A percentile compares a stretch with the other conserved stretches of the same genome.
Evolutionary conservation across 2,329 filamentous ascomycete genomes (phyloP).

Genomic region (Penicillium sp.): DNA sequence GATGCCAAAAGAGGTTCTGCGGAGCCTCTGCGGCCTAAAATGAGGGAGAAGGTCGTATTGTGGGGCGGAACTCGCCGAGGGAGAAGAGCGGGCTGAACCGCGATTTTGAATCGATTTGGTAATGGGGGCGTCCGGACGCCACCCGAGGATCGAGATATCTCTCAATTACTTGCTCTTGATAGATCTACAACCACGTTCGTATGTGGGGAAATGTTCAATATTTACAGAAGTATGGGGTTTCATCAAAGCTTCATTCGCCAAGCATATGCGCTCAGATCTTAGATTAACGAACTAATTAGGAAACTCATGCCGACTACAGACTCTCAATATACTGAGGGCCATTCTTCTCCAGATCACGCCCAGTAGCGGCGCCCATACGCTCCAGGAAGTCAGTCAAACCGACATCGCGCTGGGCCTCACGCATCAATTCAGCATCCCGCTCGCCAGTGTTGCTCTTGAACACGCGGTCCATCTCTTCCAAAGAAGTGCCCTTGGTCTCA

Average conservation of each 20-base stretch:
- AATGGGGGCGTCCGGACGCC: neutral
- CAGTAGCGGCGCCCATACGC: slow-evolving; percentile 14
- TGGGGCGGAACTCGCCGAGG: too few relatives aligned
- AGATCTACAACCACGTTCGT: neutral
- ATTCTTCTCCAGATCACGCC: slow-evolving; percentile 18
- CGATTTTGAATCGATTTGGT: neutral
- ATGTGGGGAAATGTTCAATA: neutral
- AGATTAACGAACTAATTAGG: neutral
- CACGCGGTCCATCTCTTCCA: slow-evolving; percentile 54
- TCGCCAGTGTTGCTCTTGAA: slow-evolving; percentile 31
- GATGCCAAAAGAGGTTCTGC: slow-evolving; percentile 13
- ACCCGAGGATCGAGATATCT: too few relatives aligned
- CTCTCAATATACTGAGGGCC: slow-evolving; percentile 20
- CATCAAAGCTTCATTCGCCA: neutral
- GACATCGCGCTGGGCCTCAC: slow-evolving; percentile 25
- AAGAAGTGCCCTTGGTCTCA: slow-evolving; percentile 57
- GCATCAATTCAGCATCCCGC: slow-evolving; percentile 24
- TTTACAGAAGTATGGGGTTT: neutral
- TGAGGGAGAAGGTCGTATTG: neutral
- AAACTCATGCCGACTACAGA: slow-evolving; percentile 4
- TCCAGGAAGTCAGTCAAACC: slow-evolving; percentile 24
- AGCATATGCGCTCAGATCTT: neutral
- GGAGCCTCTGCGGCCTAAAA: slow-evolving; percentile 12
- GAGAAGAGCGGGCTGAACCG: slow-evolving; percentile 7
- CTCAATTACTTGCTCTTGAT: too few relatives aligned